Percentiles rank a stretch among this genome's conserved stretches.
Evolutionary conservation across 306 rosid species (phyloP).

Genomic region (Acmispon strigosus): DNA sequence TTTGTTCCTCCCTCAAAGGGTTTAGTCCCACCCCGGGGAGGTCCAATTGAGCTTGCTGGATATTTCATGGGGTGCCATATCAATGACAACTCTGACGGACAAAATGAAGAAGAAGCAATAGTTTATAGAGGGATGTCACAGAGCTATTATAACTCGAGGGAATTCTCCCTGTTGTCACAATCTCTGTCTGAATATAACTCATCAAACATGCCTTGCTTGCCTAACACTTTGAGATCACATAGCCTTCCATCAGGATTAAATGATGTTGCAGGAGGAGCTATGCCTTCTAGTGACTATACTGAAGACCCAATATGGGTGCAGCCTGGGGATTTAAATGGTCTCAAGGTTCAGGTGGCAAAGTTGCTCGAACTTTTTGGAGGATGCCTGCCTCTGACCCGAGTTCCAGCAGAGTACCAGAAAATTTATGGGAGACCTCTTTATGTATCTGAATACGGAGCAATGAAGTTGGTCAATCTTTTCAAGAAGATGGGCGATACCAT

Average conservation of each 20-base stretch:
- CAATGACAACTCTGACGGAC: conserved; percentile 43
- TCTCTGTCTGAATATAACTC: conserved; percentile 59
- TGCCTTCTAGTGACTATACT: conserved; percentile 35
- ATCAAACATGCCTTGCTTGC: conserved; percentile 29
- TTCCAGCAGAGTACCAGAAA: conserved; percentile 73
- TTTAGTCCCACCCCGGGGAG: conserved; percentile 47
- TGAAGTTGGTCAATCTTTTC: conserved; percentile 74
- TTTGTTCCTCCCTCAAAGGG: conserved; percentile 58
- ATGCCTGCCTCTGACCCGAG: conserved; percentile 54
- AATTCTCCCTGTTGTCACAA: conserved; percentile 54
- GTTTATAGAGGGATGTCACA: conserved; percentile 73
- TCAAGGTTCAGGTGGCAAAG: conserved; percentile 66
- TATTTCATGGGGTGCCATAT: conserved; percentile 63
- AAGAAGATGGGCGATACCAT: conserved; percentile 75
- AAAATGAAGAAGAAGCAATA: conserved; percentile 80
- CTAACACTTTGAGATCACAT: conserved; percentile 51
- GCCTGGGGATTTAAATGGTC: conserved; percentile 88
- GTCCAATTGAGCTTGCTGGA: conserved; percentile 49
- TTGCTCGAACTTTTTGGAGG: conserved; percentile 82
- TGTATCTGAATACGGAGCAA: conserved; percentile 61
- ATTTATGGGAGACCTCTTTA: conserved; percentile 64
- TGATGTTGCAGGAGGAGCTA: conserved; percentile 54
- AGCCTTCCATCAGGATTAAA: conserved; percentile 66
- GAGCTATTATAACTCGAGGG: conserved; percentile 58
- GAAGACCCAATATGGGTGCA: conserved; percentile 65